Conservation (phyloP, 768 basidiomycete species). For the Arthromyces matolae region DNA sequence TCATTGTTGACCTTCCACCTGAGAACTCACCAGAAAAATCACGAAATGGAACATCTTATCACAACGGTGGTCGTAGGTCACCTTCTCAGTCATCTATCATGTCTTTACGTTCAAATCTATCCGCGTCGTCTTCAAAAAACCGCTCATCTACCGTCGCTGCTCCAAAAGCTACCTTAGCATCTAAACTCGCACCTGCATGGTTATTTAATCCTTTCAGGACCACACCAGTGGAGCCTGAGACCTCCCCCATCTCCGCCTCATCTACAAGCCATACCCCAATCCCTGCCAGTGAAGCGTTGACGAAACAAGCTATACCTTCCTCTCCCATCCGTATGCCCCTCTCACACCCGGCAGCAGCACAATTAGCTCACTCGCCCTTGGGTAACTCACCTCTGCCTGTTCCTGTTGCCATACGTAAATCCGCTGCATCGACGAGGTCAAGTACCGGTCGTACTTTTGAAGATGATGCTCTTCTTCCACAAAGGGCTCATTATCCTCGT, state of each 20-base stretch:
- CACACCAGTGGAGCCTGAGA: constrained; percentile 59
- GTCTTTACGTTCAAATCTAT: constrained; percentile 48
- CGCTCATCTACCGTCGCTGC: constrained; percentile 23
- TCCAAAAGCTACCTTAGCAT: constrained; percentile 39
- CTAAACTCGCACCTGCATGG: constrained; percentile 75
- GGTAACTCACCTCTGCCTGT: constrained; percentile 38
- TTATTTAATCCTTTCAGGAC: constrained; percentile 73
- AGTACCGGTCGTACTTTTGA: constrained; percentile 52
- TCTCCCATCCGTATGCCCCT: constrained; percentile 33
- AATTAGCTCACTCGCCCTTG: constrained; percentile 31
- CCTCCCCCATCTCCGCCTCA: constrained; percentile 50
- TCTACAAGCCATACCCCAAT: constrained; percentile 24
- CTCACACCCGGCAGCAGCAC: constrained; percentile 32
- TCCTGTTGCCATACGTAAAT: constrained; percentile 43
- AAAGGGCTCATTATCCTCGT: constrained; percentile 44
- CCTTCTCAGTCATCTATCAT: constrained; percentile 67
- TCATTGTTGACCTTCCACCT: constrained; percentile 48
- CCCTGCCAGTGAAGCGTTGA: not conserved
- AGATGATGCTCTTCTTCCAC: constrained; percentile 48
- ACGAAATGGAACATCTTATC: constrained; percentile 17
- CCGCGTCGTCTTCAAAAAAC: constrained; percentile 42
- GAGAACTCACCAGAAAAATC: constrained; percentile 31
- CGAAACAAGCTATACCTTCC: too few relatives aligned
- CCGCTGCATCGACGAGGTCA: constrained; percentile 33
- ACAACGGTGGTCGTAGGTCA: constrained; percentile 46